Percentiles rank a stretch among this genome's conserved stretches.
These are phyloP conservation scores for Fragilaria radians DNA, from an alignment of 108 stramenopile species.

Conservation along the genomic window DNA sequence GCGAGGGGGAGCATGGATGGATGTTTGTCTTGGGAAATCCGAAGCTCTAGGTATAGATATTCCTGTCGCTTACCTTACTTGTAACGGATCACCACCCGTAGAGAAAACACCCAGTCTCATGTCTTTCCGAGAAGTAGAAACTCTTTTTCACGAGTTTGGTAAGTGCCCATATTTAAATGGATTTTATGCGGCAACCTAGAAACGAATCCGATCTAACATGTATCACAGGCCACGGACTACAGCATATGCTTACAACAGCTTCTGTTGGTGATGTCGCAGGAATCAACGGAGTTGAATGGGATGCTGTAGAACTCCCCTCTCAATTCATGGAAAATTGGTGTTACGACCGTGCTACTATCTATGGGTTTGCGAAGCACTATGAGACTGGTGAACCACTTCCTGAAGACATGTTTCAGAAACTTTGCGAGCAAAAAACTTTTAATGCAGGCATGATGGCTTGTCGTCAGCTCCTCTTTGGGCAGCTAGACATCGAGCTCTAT, in stretches of 20 bases:
- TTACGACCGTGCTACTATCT: slow-evolving; percentile 87
- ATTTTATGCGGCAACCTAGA: too few species aligned
- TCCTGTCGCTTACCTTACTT: slow-evolving; percentile 97
- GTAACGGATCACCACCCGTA: slow-evolving; percentile 98
- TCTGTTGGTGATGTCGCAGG: slow-evolving; percentile 95
- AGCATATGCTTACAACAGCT: slow-evolving; percentile 95
- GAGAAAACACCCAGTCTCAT: slow-evolving; percentile 93
- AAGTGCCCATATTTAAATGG: too few species aligned
- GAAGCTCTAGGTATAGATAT: slow-evolving; percentile 69
- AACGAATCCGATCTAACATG: too few species aligned
- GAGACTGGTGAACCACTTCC: slow-evolving; percentile 94
- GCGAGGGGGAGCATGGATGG: slow-evolving; percentile 97
- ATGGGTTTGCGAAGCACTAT: slow-evolving; percentile 97
- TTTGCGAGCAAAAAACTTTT: slow-evolving; percentile 86
- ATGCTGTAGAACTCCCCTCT: slow-evolving; percentile 96
- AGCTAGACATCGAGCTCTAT: slow-evolving; percentile 95
- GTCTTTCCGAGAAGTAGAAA: slow-evolving; percentile 98
- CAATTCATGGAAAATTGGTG: slow-evolving; percentile 99
- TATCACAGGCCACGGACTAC: slow-evolving; percentile 77
- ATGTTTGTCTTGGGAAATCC: slow-evolving; percentile 87
- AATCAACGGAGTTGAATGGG: slow-evolving; percentile 96
- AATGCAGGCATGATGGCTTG: slow-evolving; percentile 91
- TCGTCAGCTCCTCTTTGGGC: slow-evolving; percentile 94
- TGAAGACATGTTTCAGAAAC: slow-evolving; percentile 93
- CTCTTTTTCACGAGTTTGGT: slow-evolving; percentile 93